Evolutionary conservation across 2,329 filamentous ascomycete species (phyloP).

Genomic region (Rhexocercosporidium sp.): DNA sequence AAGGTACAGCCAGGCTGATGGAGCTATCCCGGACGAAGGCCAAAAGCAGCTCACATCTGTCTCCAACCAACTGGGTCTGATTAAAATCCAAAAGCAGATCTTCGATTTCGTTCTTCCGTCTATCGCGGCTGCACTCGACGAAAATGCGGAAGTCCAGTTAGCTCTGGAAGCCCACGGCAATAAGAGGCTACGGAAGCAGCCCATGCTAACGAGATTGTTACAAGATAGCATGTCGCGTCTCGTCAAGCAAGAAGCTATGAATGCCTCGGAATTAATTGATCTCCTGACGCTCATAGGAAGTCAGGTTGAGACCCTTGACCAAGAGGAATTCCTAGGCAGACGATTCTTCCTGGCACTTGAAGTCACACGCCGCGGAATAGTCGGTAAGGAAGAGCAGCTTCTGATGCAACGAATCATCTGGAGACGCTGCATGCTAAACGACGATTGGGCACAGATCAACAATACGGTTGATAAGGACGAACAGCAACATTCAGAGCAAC

Average conservation of each 20-base stretch:
- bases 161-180: conserved; percentile 66
- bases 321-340: conserved; percentile 52
- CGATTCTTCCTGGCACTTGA: conserved; percentile 70
- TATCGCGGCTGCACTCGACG: conserved; percentile 76
- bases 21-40: conserved; percentile 31
- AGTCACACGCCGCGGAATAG: conserved; percentile 51
- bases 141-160: conserved; percentile 76
- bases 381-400: conserved; percentile 61
- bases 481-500: conserved; percentile 63
- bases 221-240: conserved; percentile 72
- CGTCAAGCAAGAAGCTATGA: conserved; percentile 73
- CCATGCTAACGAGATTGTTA: conserved; percentile 73
- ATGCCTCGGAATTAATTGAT: conserved; percentile 70
- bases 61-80: conserved; percentile 44
- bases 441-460: conserved; percentile 84
- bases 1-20: conserved; percentile 48
- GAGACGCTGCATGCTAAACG: conserved; percentile 82
- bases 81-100: conserved; percentile 79
- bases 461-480: conserved; percentile 78
- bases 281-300: conserved; percentile 75
- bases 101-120: conserved; percentile 73
- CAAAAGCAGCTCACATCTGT: conserved; percentile 45
- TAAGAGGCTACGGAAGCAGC: conserved; percentile 60
- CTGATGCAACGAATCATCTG: conserved; percentile 71
- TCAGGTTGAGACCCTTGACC: conserved; percentile 47